Conservation (phyloP, 176 grass and related monocot species). For the Hsuehochloa calcarea region DNA sequence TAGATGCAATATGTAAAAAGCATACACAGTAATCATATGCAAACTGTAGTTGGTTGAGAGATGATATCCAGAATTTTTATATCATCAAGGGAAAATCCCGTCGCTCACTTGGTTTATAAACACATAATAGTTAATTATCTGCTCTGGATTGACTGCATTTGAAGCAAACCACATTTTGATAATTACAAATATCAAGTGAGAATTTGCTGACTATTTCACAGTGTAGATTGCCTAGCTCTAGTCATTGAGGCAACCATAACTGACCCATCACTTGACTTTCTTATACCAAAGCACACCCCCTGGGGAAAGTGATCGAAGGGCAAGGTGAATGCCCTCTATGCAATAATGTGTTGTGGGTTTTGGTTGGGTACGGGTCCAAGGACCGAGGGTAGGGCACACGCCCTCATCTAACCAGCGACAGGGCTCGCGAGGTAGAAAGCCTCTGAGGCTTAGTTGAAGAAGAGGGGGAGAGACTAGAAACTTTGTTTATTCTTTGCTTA, state of each 20-base stretch:
- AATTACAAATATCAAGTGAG: background rate
- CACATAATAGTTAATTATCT: background rate
- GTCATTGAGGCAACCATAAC: conserved; percentile 8
- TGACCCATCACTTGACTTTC: background rate
- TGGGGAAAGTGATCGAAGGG: background rate
- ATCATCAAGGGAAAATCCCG: background rate
- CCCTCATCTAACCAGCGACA: too few relatives aligned
- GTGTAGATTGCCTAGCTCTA: background rate
- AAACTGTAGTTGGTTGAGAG: background rate
- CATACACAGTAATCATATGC: background rate
- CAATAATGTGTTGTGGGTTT: background rate
- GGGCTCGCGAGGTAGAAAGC: too few relatives aligned
- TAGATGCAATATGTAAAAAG: background rate
- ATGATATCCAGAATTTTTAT: background rate
- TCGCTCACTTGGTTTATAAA: background rate
- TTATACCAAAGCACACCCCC: background rate
- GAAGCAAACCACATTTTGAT: background rate
- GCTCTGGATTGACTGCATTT: background rate
- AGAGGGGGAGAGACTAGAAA: too few relatives aligned
- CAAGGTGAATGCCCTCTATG: background rate
- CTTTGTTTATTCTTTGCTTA: too few relatives aligned
- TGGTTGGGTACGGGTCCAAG: too few relatives aligned
- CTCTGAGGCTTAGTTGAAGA: too few relatives aligned
- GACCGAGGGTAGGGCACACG: too few relatives aligned
- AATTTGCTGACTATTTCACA: background rate